Evolutionary conservation across 768 basidiomycete species (phyloP).

Genomic region (Pseudohyphozyma bogoriensis): DNA sequence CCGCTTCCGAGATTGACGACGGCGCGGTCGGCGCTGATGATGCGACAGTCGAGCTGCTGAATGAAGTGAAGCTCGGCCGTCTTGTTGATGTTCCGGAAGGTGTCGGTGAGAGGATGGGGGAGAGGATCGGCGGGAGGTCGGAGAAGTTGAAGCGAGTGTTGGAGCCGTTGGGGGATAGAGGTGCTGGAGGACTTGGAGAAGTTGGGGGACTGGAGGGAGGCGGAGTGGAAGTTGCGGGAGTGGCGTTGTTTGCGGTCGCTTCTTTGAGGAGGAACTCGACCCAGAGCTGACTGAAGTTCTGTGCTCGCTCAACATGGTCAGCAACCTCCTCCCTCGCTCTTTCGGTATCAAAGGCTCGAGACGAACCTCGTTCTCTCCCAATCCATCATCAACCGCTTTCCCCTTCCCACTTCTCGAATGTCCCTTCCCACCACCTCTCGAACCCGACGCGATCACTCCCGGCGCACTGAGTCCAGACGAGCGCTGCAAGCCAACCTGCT

Average conservation of each 20-base stretch:
- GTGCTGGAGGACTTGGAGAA: not conserved
- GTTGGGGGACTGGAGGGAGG: not conserved
- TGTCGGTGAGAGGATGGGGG: not conserved
- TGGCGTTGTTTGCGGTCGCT: slow-evolving; percentile 6
- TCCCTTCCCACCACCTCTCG: slow-evolving; percentile 14
- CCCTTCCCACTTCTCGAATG: slow-evolving; percentile 27
- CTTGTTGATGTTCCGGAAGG: not conserved
- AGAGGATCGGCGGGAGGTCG: not conserved
- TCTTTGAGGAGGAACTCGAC: slow-evolving; percentile 97
- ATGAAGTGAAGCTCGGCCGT: not conserved
- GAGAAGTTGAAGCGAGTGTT: not conserved
- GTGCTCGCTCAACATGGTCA: too few species aligned
- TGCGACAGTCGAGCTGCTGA: not conserved
- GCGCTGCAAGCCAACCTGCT: slow-evolving; percentile 64
- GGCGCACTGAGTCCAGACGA: slow-evolving; percentile 5
- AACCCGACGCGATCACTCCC: slow-evolving; percentile 19
- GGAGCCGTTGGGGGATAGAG: not conserved
- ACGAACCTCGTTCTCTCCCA: slow-evolving; percentile 29
- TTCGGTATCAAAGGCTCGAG: too few species aligned
- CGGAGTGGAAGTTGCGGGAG: not conserved
- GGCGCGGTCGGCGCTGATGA: too few species aligned
- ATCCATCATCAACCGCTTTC: slow-evolving; percentile 22
- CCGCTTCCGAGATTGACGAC: too few species aligned
- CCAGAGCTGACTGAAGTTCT: slow-evolving; percentile 97
- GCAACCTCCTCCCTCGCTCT: too few species aligned